Evolutionary conservation across 2,329 filamentous ascomycete species (phyloP), one percentile per base, ranked within the genome.

Genomic region (Trichoderma gracile): DNA sequence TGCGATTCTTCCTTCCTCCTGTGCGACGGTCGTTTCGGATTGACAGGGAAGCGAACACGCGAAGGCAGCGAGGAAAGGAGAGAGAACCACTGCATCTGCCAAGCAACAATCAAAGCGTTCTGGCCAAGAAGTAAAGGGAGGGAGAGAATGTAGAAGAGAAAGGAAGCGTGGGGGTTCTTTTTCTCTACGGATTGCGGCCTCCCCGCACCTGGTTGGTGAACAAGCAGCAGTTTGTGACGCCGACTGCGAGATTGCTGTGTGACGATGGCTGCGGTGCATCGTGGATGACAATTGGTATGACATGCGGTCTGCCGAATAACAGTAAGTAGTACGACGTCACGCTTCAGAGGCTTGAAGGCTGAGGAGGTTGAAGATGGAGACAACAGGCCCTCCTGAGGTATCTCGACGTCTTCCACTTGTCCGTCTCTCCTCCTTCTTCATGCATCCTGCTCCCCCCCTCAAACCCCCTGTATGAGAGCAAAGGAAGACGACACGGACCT

Each of bases 61-160:
- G 45, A 59, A 42, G 21, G 56, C 56, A 59, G 56, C 45, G 56
- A 59, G 56, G 45, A 21, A 21, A 33, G 33, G 33, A 38, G 33
- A 38, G 33, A 38, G 12, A 3, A 38, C 9, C 10, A 38, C 12
- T 9, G 25, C 33, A 38, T 38, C 46, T 19, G 56, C 56, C 56
- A 59, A 59, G 56, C 45, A 59, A 59, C 56, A 50, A 59, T 50
- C 40, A 52, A 45, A 61, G n/a, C n/a, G n/a, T n/a, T n/a, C n/a
- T 43, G 33, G 33, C 33, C 3, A 52, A 21, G n/a, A 15, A 19
- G 47, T 30, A n/a, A 30, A 12, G 27, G 27, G 12, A 33, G 45
- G 23, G 33, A 21, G 30, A 40, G 19, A 17, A 19, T 2, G 30
- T 10, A 33, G 30, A 19, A n/a, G 25, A 27, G 33, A 10, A 30